These are phyloP conservation scores for Nicotiana rustica DNA, from an alignment of 305 asterid genomes.

Conservation along the genomic window DNA sequence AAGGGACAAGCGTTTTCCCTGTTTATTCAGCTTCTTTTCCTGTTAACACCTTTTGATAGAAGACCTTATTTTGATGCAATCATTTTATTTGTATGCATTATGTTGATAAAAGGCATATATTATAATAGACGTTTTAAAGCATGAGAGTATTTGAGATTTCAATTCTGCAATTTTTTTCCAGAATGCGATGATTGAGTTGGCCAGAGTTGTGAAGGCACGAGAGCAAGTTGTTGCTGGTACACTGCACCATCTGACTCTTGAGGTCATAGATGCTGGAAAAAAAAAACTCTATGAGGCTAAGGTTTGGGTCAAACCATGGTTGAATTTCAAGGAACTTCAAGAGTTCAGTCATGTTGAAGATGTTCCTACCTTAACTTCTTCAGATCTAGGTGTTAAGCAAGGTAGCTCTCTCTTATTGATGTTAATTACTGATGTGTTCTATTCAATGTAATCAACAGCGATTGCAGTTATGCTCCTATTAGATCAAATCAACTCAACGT, in stretches of 20 bases:
- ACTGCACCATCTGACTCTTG: constrained; percentile 77
- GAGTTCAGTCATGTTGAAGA: constrained; percentile 73
- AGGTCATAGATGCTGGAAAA: constrained; percentile 73
- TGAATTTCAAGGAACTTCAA: constrained; percentile 78
- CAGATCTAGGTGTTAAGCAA: constrained; percentile 78
- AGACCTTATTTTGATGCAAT: background rate
- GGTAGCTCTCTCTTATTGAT: constrained; percentile 47
- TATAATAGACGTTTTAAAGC: background rate
- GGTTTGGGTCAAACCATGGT: constrained; percentile 93
- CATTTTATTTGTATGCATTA: background rate
- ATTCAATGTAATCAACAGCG: background rate
- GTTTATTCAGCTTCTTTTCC: background rate
- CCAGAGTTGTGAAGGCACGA: constrained; percentile 72
- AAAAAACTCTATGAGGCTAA: constrained; percentile 80
- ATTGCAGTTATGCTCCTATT: background rate
- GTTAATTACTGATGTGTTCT: background rate
- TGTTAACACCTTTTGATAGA: background rate
- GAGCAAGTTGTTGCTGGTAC: constrained; percentile 83
- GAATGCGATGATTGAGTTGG: constrained; percentile 77
- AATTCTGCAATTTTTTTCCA: constrained; percentile 32
- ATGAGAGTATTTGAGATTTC: background rate
- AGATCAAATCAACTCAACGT: background rate
- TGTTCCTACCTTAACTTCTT: constrained; percentile 64
- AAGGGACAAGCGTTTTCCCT: background rate
- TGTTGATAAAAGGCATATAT: background rate